Conservation (phyloP, 192 early-diverging fungal genomes). For the Linnemannia exigua region DNA sequence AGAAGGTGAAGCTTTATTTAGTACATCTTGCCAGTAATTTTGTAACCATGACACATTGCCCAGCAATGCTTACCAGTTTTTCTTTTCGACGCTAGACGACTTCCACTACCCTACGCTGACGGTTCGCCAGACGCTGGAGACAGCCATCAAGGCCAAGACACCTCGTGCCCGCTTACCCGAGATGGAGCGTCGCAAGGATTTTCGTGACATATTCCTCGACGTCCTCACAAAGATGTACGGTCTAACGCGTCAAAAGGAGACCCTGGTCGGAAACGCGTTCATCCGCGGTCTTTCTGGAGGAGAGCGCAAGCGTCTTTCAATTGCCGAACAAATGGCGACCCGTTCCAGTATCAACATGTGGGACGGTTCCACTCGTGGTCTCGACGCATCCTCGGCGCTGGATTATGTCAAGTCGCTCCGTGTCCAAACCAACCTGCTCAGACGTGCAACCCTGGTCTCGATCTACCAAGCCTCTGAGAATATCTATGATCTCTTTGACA, state of each 20-base stretch:
- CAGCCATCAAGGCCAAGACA: constrained; percentile 79
- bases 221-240: constrained; percentile 68
- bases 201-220: constrained; percentile 62
- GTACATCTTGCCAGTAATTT: neutral
- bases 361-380: constrained; percentile 79
- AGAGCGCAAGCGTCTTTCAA: constrained; percentile 71
- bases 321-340: constrained; percentile 69
- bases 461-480: constrained; percentile 81
- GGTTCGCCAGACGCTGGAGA: constrained; percentile 80
- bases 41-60: neutral
- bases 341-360: constrained; percentile 65
- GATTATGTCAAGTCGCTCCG: constrained; percentile 83
- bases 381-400: constrained; percentile 84
- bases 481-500: constrained; percentile 80
- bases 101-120: constrained; percentile 83
- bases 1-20: constrained; percentile 53
- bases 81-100: constrained; percentile 64
- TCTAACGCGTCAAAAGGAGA: constrained; percentile 72
- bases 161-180: constrained; percentile 66
- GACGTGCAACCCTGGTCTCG: constrained; percentile 69
- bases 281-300: constrained; percentile 73
- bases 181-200: constrained; percentile 52
- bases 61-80: neutral
- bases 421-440: constrained; percentile 75
- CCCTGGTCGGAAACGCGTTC: constrained; percentile 70